phyloP scores from a whole-genome alignment of 177 flowering plant genomes.

The Vitis hybrid region DNA sequence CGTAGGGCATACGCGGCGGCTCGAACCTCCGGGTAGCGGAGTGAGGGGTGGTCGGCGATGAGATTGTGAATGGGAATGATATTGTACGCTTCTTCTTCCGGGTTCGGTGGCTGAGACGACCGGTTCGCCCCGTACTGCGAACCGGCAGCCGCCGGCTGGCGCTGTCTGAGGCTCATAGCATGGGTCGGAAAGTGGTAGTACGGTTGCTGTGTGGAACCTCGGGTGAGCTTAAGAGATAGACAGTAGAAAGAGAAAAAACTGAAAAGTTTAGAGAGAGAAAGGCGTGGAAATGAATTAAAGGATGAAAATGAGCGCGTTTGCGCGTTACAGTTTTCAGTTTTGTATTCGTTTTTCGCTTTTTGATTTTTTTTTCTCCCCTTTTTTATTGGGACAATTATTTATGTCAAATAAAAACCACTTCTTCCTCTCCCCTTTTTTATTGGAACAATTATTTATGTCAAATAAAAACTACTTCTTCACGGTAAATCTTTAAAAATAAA shows the following conservation, averaged over 20 bases:
- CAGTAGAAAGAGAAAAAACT: neutral
- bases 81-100: constrained; percentile 44
- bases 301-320: too few relatives aligned
- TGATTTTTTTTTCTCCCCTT: too few relatives aligned
- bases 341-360: too few relatives aligned
- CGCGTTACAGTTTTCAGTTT: too few relatives aligned
- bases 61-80: constrained; percentile 71
- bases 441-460: neutral
- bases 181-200: constrained; percentile 1
- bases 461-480: neutral
- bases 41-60: constrained; percentile 73
- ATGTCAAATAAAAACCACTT: neutral
- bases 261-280: neutral
- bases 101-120: constrained; percentile 2
- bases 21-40: constrained; percentile 70
- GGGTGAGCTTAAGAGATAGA: neutral
- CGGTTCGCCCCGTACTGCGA: neutral
- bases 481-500: neutral
- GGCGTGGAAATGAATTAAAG: neutral
- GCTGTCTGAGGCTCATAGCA: constrained; percentile 39
- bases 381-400: too few relatives aligned
- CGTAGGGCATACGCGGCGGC: constrained; percentile 64
- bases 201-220: neutral
- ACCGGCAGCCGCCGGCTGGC: constrained; percentile 15
- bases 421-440: too few relatives aligned